Percentiles rank a stretch among this genome's conserved stretches.
Evolutionary conservation across 148 eudicot genomes (phyloP).

Genomic region (Chenopodium berlandieri): DNA sequence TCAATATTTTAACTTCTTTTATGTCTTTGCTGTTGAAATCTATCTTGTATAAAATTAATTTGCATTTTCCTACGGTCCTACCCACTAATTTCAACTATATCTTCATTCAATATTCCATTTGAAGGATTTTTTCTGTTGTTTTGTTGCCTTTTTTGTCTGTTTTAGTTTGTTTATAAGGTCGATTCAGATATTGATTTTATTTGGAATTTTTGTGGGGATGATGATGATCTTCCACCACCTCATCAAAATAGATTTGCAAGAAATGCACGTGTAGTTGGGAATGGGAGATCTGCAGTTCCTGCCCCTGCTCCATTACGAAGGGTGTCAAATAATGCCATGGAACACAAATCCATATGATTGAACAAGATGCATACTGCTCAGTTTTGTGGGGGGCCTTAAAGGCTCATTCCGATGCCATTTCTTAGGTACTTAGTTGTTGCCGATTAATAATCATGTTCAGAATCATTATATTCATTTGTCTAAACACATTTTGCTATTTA

Average conservation of each 20-base stretch:
- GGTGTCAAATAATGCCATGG: constrained; percentile 66
- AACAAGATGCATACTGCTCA: constrained; percentile 84
- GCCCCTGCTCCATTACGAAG: constrained; percentile 57
- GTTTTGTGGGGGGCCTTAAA: constrained; percentile 70
- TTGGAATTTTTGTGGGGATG: constrained; percentile 47
- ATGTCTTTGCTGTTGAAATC: neutral
- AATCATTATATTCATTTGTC: constrained; percentile 7
- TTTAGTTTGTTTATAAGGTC: neutral
- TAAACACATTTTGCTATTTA: neutral
- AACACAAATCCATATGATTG: constrained; percentile 74
- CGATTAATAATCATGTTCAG: neutral
- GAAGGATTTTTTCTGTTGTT: neutral
- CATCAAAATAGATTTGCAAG: constrained; percentile 77
- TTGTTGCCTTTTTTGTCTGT: neutral
- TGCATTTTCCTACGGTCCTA: neutral
- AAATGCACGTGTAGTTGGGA: constrained; percentile 58
- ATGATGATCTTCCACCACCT: constrained; percentile 85
- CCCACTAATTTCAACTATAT: neutral
- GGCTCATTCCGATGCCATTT: constrained; percentile 85
- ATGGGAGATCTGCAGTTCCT: constrained; percentile 59
- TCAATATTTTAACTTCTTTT: neutral
- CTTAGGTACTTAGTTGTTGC: constrained; percentile 55
- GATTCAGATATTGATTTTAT: neutral
- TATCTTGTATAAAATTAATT: neutral
- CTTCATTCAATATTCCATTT: neutral